Base-by-base conservation (phyloP, 371 early-diverging fungal genomes). In the Apophysomyces variabilis region DNA sequence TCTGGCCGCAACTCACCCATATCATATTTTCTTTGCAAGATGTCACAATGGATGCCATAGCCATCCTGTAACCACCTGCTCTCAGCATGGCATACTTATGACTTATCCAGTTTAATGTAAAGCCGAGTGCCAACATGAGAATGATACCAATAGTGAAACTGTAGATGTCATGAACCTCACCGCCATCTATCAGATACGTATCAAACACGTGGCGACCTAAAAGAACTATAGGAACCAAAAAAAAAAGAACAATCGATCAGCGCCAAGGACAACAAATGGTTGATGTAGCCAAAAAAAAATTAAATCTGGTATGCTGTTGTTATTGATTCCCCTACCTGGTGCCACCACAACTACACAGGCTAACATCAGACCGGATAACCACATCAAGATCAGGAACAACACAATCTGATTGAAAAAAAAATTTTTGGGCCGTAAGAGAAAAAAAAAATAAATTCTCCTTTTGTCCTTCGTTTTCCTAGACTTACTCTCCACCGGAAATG, bases 131-230 rank as follows among this genome's bases (percentile, higher is more conserved):
- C 21, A 50, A 21, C 54, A 50, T 21, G 11, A 50, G 4, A 18
- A n/a, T 21, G 21, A 8, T 9, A 64, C 66, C 67, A 39, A 66
- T 8, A 18, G 36, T 9, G 69, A 86, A 78, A 7, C 84, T 66
- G 54, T 87, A 87, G 7, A 83, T 58, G 56, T 87, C 88, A 65
- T 87, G 86, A 8, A 85, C 72, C 9, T 67, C 67, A 0, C 61
- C 60, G 4, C 72, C 59, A 14, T 69, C 37, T 0, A 62, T 59
- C 9, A 78, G 57, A 18, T 76, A 63, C 7, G 60, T 56, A 18
- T 71, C 64, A 61, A 83, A 67, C 37, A 85, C 41, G 56, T 63
- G 64, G n/a, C 87, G 69, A 35, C 85, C 86, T n/a, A 79, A 44
- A 38, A 82, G 57, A 35, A 87, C 87, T 87, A 64, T 9, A 54